Base-by-base conservation (phyloP, 371 early-diverging fungal genomes). In the Batrachochytrium dendrobatidis region DNA sequence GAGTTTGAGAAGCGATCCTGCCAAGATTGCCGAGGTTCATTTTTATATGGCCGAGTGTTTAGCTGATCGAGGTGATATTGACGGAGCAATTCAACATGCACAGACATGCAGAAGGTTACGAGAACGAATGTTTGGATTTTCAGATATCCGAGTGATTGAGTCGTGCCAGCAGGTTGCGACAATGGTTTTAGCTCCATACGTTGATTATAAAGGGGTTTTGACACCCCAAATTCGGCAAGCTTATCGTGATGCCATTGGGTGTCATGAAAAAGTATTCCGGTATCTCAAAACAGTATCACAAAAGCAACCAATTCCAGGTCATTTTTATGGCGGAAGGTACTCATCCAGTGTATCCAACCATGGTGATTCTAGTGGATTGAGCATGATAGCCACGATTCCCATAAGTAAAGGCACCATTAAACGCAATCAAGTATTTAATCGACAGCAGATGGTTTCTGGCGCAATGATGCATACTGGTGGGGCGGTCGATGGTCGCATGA, bases 251-350 rank as follows among this genome's bases (percentile, higher is more conserved):
- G 77, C 80, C 22, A 72, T 79, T 48, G 48, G 24, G 7, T 73
- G 75, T 46, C 69, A 67, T 31, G 76, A 73, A 53, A 66, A 72
- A 49, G 71, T 73, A 22, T 77, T 77, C 48, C 60, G 76, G 62
- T 77, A 63, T 58, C 55, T 73, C 28, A 72, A 75, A 55, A 53
- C 24, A 34, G 1, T 39, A 2, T 32, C 3, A 32, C 34, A 29
- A 32, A 17, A 29, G 63, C 43, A 44, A 44, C 17, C 15, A 39
- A n/a, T n/a, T 33, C 32, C 20, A 31, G 29, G 35, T 15, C 15
- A 34, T 39, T 32, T 50, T 17, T 15, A 22, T 20, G 24, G 33
- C 15, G 29, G 56, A 34, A 34, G 53, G 15, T 39, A 15, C 39
- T 39, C 39, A 20, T 15, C 39, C 39, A 15, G 15, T 15, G 39